These are phyloP conservation scores for Trichophyton verrucosum DNA, from an alignment of 2,329 filamentous ascomycete genomes.

Conservation along the genomic window DNA sequence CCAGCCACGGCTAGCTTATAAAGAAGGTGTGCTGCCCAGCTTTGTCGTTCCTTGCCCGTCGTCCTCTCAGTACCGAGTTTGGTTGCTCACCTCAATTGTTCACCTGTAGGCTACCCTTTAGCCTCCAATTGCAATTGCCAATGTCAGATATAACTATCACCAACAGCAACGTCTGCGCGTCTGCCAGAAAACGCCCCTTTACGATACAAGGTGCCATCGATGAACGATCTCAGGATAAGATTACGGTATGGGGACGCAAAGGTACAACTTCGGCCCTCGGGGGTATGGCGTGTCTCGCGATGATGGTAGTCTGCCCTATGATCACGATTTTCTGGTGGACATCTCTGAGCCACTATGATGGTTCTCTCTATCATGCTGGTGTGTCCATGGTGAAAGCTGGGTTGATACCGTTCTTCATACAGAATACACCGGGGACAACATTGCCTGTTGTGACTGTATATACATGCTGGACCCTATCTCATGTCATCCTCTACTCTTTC, in stretches of 20 bases:
- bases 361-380: neutral
- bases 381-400: neutral
- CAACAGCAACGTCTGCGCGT: constrained; percentile 2
- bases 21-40: neutral
- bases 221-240: neutral
- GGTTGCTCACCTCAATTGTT: neutral
- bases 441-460: constrained; percentile 13
- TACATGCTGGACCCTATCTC: constrained; percentile 24
- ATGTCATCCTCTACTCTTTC: constrained; percentile 23
- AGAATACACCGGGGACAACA: neutral
- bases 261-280: neutral
- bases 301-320: neutral
- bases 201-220: neutral
- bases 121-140: neutral
- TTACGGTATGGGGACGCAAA: constrained; percentile 2
- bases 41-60: neutral
- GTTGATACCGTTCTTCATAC: neutral
- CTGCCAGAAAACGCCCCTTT: neutral
- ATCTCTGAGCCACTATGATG: neutral
- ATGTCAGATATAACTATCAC: constrained; percentile 1
- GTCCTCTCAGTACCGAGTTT: neutral
- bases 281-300: neutral
- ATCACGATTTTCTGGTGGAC: constrained; percentile 1
- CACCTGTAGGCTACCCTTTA: neutral
- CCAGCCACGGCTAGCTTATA: neutral